These are phyloP conservation scores for Schizopora paradoxa DNA, from an alignment of 1,284 basidiomycete species.

Conservation along the genomic window DNA sequence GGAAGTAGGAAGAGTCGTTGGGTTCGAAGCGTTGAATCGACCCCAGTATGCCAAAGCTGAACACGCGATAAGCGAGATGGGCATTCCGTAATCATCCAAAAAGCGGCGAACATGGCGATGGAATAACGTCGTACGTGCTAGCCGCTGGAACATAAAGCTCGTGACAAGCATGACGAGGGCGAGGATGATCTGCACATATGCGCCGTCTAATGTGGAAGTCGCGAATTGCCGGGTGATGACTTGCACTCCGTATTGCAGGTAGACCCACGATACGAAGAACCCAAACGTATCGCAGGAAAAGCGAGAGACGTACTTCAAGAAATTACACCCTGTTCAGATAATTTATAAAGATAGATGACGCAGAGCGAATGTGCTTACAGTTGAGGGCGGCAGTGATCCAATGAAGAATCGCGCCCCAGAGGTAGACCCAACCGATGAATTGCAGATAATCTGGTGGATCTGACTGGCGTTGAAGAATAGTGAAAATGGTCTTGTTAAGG, in stretches of 20 bases:
- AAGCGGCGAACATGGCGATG: slow-evolving; percentile 72
- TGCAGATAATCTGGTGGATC: slow-evolving; percentile 74
- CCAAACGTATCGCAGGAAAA: slow-evolving; percentile 95
- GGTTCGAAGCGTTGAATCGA: slow-evolving; percentile 58
- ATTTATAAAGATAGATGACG: slow-evolving; percentile 15
- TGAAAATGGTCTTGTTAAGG: slow-evolving; percentile 87
- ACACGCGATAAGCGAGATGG: slow-evolving; percentile 63
- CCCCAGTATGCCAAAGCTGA: slow-evolving; percentile 86
- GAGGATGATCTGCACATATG: slow-evolving; percentile 71
- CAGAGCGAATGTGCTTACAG: slow-evolving; percentile 39
- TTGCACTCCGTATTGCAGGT: slow-evolving; percentile 87
- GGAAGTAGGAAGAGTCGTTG: slow-evolving; percentile 63
- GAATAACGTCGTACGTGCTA: slow-evolving; percentile 62
- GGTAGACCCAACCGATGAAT: slow-evolving; percentile 88
- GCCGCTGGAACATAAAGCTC: slow-evolving; percentile 67
- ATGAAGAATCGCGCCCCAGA: slow-evolving; percentile 92
- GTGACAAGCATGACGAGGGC: slow-evolving; percentile 72
- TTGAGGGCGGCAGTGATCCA: slow-evolving; percentile 85
- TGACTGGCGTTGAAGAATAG: slow-evolving; percentile 57
- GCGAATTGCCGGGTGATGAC: slow-evolving; percentile 72
- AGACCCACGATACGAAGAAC: slow-evolving; percentile 85
- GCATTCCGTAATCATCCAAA: slow-evolving; percentile 86
- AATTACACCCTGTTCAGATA: slow-evolving; percentile 62
- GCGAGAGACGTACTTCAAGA: slow-evolving; percentile 81
- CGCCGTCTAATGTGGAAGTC: slow-evolving; percentile 43